A percentile compares a stretch with the other conserved stretches of the same genome.
Conservation (phyloP, 1,284 basidiomycete species). For the Trametes hirsuta region DNA sequence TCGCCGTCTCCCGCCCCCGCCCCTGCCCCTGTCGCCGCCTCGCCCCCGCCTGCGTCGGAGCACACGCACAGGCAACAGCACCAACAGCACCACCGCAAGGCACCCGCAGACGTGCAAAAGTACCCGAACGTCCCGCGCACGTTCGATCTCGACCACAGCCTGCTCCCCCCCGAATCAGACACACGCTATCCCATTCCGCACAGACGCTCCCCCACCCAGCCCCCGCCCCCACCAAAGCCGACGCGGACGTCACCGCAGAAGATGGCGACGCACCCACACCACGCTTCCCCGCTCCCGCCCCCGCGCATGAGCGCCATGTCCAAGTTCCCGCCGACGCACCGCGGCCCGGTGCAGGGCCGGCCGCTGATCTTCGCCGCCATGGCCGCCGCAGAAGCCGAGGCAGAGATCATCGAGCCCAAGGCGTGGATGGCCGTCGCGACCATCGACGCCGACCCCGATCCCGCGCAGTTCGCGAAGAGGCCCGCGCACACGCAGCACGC, state of each 20-base stretch:
- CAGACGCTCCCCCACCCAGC: slow-evolving; percentile 18
- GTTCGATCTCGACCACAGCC: slow-evolving; percentile 21
- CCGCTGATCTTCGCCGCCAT: slow-evolving; percentile 38
- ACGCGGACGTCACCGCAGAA: neutral
- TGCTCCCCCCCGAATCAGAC: slow-evolving; percentile 22
- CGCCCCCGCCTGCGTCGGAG: neutral
- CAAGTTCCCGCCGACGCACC: slow-evolving; percentile 1
- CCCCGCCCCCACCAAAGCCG: neutral
- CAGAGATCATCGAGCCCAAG: slow-evolving; percentile 22
- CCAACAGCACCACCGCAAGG: neutral
- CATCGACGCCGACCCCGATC: slow-evolving; percentile 6
- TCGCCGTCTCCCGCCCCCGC: neutral
- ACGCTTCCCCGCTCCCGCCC: slow-evolving; percentile 5
- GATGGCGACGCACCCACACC: neutral
- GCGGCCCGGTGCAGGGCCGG: slow-evolving; percentile 31
- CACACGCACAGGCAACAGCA: neutral
- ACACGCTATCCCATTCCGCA: slow-evolving; percentile 23
- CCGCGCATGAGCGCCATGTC: neutral
- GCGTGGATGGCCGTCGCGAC: slow-evolving; percentile 26
- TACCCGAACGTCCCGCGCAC: slow-evolving; percentile 9
- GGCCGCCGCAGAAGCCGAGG: slow-evolving; percentile 28
- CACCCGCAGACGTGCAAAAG: slow-evolving; percentile 5
- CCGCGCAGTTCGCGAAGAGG: neutral
- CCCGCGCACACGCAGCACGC: slow-evolving; percentile 11
- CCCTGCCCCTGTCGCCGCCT: neutral